These are phyloP conservation scores for Colletotrichum liaoningense DNA, from an alignment of 2,329 filamentous ascomycete species.

Conservation along the genomic window DNA sequence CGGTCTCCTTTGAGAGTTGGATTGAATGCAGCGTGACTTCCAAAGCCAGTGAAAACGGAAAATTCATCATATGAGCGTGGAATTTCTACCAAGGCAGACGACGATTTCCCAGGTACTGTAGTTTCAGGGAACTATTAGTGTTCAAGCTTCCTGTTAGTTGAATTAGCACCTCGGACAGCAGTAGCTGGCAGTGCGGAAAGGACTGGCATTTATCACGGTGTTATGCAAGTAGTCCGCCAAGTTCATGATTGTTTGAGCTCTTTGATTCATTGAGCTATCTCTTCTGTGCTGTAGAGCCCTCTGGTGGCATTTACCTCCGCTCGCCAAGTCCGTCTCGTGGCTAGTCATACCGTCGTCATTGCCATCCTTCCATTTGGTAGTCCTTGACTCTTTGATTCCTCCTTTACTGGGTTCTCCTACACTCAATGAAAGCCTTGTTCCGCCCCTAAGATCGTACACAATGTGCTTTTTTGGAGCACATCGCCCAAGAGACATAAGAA, in stretches of 20 bases:
- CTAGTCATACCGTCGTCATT: slow-evolving; percentile 25
- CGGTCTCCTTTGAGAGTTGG: no score
- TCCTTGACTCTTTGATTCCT: not conserved
- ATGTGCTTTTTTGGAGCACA: not conserved
- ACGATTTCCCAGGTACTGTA: no score
- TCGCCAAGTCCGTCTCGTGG: slow-evolving; percentile 17
- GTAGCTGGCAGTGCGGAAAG: no score
- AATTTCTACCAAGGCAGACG: no score
- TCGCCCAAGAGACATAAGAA: slow-evolving; percentile 22
- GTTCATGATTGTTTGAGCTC: slow-evolving; percentile 4
- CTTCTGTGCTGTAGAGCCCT: not conserved
- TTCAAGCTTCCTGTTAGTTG: no score
- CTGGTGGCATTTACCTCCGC: slow-evolving; percentile 11
- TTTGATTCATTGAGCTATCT: slow-evolving; percentile 25
- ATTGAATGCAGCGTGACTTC: no score
- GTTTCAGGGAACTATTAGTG: no score
- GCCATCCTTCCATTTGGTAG: slow-evolving; percentile 1
- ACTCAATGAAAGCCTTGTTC: slow-evolving; percentile 9
- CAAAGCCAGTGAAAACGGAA: no score
- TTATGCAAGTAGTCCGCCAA: not conserved
- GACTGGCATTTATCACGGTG: not conserved
- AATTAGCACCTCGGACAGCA: no score
- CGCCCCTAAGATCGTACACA: slow-evolving; percentile 15
- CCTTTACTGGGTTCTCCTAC: not conserved
- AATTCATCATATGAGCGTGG: no score